These are phyloP conservation scores for Flaveria linearis DNA, from an alignment of 129 eudicot species.

Conservation along the genomic window DNA sequence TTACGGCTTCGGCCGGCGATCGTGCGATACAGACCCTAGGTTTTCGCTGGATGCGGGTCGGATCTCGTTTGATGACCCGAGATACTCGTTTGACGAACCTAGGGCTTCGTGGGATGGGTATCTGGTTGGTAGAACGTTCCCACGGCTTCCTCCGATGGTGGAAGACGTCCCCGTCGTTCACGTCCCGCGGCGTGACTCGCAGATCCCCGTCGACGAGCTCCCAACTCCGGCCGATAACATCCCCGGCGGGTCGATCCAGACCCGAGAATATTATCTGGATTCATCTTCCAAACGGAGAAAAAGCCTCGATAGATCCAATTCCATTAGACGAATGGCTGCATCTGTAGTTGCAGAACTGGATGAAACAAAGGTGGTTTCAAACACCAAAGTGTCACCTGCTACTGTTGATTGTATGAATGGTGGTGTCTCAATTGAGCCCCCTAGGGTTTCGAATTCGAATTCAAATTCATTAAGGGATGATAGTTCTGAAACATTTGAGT, in stretches of 20 bases:
- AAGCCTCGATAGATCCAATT: slow-evolving; percentile 83
- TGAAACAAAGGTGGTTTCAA: slow-evolving; percentile 53
- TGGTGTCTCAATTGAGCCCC: slow-evolving; percentile 35
- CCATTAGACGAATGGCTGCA: slow-evolving; percentile 74
- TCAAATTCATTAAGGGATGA: slow-evolving; percentile 62
- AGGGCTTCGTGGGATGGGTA: slow-evolving; percentile 92
- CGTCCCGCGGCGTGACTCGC: slow-evolving; percentile 54
- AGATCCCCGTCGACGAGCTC: slow-evolving; percentile 70
- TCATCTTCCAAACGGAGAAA: slow-evolving; percentile 78
- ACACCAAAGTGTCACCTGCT: slow-evolving; percentile 62
- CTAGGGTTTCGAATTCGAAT: slow-evolving; percentile 46
- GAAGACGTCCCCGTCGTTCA: slow-evolving; percentile 64
- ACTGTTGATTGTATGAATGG: slow-evolving; percentile 41
- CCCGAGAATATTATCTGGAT: slow-evolving; percentile 77
- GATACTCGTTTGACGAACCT: slow-evolving; percentile 87
- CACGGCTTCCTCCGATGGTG: slow-evolving; percentile 79
- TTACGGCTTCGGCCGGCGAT: slow-evolving; percentile 77
- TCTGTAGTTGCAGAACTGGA: slow-evolving; percentile 77
- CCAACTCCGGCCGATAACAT: slow-evolving; percentile 60
- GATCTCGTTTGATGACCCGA: slow-evolving; percentile 74
- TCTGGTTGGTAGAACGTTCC: slow-evolving; percentile 58
- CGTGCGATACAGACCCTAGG: slow-evolving; percentile 86
- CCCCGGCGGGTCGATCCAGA: slow-evolving; percentile 79
- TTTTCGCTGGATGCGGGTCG: slow-evolving; percentile 80
- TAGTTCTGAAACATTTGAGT: slow-evolving; percentile 63